phyloP scores from a whole-genome alignment of 441 rosid genomes.

The Euphorbia corollata region DNA sequence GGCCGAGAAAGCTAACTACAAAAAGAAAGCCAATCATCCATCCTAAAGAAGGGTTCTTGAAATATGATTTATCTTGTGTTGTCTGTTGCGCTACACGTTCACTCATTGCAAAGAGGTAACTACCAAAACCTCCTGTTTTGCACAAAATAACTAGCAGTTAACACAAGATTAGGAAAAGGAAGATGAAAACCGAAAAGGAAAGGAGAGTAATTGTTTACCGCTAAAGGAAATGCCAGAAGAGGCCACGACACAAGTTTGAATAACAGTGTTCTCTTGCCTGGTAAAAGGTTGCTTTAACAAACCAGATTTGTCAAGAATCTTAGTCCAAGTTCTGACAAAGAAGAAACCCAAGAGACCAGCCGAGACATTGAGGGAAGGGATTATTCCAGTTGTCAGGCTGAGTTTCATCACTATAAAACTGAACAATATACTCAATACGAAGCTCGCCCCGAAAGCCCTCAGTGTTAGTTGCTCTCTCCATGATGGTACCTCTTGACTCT shows the following conservation, averaged over 20 bases:
- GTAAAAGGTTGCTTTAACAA: slow-evolving; percentile 17
- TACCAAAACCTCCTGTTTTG: slow-evolving; percentile 22
- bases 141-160: no score
- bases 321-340: slow-evolving; percentile 16
- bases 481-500: slow-evolving; percentile 9
- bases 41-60: slow-evolving; percentile 48
- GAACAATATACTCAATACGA: slow-evolving; percentile 15
- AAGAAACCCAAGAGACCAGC: slow-evolving; percentile 22
- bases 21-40: slow-evolving; percentile 85
- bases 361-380: slow-evolving; percentile 19
- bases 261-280: slow-evolving; percentile 19
- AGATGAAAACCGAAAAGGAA: no score
- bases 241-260: slow-evolving; percentile 22
- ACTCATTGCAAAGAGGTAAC: slow-evolving; percentile 19
- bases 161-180: no score
- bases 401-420: slow-evolving; percentile 22
- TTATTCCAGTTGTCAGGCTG: slow-evolving; percentile 19
- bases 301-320: slow-evolving; percentile 8
- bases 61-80: no score
- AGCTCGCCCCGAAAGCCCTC: slow-evolving; percentile 18
- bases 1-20: slow-evolving; percentile 83
- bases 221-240: slow-evolving; percentile 23
- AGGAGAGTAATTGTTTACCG: no score
- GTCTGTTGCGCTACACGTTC: slow-evolving; percentile 22
- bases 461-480: slow-evolving; percentile 19